Evolutionary conservation across 345 rosid species (phyloP).

Genomic region (Populus alba): DNA sequence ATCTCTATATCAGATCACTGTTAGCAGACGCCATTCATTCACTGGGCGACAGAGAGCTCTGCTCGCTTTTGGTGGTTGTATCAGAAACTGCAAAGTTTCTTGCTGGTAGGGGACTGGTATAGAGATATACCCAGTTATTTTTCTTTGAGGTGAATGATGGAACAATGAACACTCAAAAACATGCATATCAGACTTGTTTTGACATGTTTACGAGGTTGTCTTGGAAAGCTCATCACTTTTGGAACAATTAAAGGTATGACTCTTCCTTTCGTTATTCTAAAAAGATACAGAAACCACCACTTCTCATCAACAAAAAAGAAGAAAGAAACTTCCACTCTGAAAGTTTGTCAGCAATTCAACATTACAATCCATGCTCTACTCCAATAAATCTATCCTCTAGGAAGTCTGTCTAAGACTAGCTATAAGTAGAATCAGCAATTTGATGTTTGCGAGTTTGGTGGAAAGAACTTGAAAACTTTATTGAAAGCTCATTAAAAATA

Average conservation of each 20-base stretch:
- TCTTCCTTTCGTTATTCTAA: not conserved
- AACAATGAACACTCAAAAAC: no score
- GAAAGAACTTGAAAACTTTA: not conserved
- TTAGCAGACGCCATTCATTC: no score
- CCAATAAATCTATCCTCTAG: not conserved
- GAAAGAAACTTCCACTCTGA: not conserved
- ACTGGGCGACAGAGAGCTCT: no score
- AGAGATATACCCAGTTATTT: no score
- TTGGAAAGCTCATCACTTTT: conserved; percentile 28
- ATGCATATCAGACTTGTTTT: conserved; percentile 20
- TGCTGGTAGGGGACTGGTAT: no score
- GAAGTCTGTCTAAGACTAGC: not conserved
- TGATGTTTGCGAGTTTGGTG: not conserved
- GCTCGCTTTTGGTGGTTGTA: no score
- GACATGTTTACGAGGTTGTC: conserved; percentile 36
- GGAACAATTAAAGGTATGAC: conserved; percentile 31
- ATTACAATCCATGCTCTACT: not conserved
- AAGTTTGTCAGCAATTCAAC: not conserved
- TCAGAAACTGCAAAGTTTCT: no score
- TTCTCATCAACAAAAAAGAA: no score
- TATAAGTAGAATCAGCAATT: not conserved
- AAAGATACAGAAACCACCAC: not conserved
- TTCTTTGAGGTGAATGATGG: no score
- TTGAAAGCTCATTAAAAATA: not conserved
- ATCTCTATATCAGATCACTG: no score